Conservation (phyloP, 345 rosid species). For the Euclidium syriacum region DNA sequence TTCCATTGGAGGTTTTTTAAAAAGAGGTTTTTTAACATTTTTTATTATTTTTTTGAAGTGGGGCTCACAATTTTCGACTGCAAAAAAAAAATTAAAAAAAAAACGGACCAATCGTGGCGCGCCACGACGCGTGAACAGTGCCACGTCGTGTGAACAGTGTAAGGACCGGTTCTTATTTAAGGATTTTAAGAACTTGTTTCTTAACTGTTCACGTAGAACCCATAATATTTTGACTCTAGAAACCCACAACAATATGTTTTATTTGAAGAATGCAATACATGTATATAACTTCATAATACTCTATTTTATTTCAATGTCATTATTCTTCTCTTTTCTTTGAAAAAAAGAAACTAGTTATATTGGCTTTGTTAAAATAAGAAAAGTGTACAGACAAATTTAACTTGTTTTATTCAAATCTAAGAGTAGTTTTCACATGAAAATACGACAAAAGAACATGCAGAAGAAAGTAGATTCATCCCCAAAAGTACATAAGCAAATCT, state of each 20-base stretch:
- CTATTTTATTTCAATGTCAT: too few relatives aligned
- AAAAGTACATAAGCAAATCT: background rate
- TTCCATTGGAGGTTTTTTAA: conserved; percentile 99
- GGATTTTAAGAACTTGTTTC: too few relatives aligned
- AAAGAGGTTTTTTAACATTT: too few relatives aligned
- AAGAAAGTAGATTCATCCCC: background rate
- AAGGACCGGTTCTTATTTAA: too few relatives aligned
- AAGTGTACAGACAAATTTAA: background rate
- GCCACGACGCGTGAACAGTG: too few relatives aligned
- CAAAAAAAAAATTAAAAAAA: too few relatives aligned
- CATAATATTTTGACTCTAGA: conserved; percentile 10
- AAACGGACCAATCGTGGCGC: too few relatives aligned
- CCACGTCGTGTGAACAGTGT: too few relatives aligned
- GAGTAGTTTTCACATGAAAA: background rate
- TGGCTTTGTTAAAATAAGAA: background rate
- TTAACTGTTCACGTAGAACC: too few relatives aligned
- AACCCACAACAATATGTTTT: background rate
- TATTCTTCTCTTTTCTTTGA: background rate
- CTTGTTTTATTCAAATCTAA: conserved; percentile 6
- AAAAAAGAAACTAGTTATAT: background rate
- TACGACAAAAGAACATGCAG: background rate
- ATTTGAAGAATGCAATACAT: background rate
- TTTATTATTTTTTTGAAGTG: too few relatives aligned
- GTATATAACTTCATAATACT: conserved; percentile 2
- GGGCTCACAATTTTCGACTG: too few relatives aligned